Conservation (phyloP, 495 filamentous ascomycete species). For the Daldinia concentrica region DNA sequence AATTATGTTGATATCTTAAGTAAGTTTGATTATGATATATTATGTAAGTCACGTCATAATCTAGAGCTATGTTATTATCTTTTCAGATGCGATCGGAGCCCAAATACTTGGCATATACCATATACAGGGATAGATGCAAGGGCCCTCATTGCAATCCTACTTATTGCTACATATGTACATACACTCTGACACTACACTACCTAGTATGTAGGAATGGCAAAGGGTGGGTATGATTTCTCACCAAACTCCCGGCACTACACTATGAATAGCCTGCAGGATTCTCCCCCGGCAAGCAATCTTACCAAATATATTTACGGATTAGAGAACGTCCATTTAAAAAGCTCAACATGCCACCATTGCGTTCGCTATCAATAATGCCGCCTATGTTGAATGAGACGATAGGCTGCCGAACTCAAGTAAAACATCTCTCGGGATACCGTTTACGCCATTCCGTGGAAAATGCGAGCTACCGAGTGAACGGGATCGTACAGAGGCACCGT, state of each 20-base stretch:
- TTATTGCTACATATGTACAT: too few relatives aligned
- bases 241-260: not conserved
- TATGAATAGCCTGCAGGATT: not conserved
- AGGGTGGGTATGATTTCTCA: not conserved
- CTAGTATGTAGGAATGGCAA: too few relatives aligned
- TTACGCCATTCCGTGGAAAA: not conserved
- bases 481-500: slow-evolving; percentile 9
- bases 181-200: too few relatives aligned
- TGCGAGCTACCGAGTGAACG: slow-evolving; percentile 18
- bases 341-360: not conserved
- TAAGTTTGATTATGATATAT: not conserved
- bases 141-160: not conserved
- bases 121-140: not conserved
- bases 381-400: not conserved
- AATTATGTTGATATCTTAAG: too few relatives aligned
- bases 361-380: not conserved
- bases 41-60: slow-evolving; percentile 1
- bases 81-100: not conserved
- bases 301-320: not conserved
- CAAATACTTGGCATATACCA: not conserved
- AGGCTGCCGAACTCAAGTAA: not conserved
- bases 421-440: slow-evolving; percentile 13
- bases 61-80: not conserved
- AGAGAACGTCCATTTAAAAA: not conserved
- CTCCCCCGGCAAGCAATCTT: not conserved